Evolutionary conservation across 257 asterid genomes (phyloP), one percentile per base, ranked within the genome.

Genomic region (Forsythia viridissima): DNA sequence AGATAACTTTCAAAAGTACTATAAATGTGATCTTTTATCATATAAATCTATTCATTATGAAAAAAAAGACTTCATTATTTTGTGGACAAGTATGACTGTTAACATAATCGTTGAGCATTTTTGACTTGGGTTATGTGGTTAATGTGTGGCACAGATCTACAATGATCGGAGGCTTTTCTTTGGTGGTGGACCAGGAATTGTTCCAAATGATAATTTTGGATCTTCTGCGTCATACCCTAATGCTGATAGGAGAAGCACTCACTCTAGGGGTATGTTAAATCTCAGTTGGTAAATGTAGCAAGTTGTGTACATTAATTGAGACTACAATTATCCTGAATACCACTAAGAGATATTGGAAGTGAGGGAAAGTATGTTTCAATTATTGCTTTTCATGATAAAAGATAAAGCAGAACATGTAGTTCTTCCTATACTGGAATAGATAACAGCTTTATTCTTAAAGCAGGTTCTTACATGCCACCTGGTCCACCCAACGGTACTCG

Each of bases 141-240:
- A 20, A 51, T 82, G 69, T 77, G 78, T 48, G 1, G 77, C 71
- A 55, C 91, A 96, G 99, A 89, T 93, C 72, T 96, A 93, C 88
- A 96, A 91, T 55, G 97, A 93, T 71, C 88, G 97, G n/a, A 88
- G 99, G 77, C 94, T 93, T 76, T 90, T 85, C 91, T 90, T 92
- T 85, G 97, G 98, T 44, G 97, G 97, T 73, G 97, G 97, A 66
- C 94, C 96, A 46, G 98, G 98, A 77, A 72, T 90, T 61, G 89
- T 90, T 82, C 91, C 97, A 24, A 82, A 76, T 81, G 98, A 96
- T 82, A 76, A 87, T 78, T 89, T 92, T 80, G 97, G 94, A 67
- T 80, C 96, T 80, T 84, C 75, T 87, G 82, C 83, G 52, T 84
- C 97, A 16, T 84, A 86, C 78, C 79, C 91, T 67, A 90, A 75